Evolutionary conservation across 179 eudicot species (phyloP).

Genomic region (Beta lomatogona): DNA sequence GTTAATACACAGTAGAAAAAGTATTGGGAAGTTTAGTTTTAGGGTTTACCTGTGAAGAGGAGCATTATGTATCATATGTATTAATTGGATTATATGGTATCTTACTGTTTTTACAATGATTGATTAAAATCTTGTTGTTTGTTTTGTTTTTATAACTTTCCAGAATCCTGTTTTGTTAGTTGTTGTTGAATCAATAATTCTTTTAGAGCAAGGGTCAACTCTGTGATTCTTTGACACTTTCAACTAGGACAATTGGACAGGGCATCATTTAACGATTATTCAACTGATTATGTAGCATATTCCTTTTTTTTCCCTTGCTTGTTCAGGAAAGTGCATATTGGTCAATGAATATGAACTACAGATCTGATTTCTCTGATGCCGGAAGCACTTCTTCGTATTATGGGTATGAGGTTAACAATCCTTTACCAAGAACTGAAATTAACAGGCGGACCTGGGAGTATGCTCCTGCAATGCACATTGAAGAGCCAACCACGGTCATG

Average conservation of each 20-base stretch:
- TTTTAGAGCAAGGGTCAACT: constrained; percentile 8
- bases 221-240: neutral
- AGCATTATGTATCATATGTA: neutral
- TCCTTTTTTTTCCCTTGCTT: constrained; percentile 4
- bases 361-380: constrained; percentile 46
- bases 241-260: constrained; percentile 3
- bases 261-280: constrained; percentile 7
- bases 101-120: neutral
- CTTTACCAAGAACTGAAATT: constrained; percentile 53
- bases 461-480: constrained; percentile 48
- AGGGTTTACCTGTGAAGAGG: neutral
- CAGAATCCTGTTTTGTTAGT: no score
- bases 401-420: constrained; percentile 43
- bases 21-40: no score
- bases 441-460: constrained; percentile 65
- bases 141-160: neutral
- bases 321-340: constrained; percentile 63
- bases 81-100: no score
- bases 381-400: constrained; percentile 55
- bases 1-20: neutral
- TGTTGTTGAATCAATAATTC: neutral
- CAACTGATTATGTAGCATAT: constrained; percentile 17
- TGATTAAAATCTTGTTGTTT: neutral
- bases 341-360: constrained; percentile 65
- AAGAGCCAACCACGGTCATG: constrained; percentile 45